Base-by-base conservation (phyloP, 768 basidiomycete species). In the Pluteus cervinus region DNA sequence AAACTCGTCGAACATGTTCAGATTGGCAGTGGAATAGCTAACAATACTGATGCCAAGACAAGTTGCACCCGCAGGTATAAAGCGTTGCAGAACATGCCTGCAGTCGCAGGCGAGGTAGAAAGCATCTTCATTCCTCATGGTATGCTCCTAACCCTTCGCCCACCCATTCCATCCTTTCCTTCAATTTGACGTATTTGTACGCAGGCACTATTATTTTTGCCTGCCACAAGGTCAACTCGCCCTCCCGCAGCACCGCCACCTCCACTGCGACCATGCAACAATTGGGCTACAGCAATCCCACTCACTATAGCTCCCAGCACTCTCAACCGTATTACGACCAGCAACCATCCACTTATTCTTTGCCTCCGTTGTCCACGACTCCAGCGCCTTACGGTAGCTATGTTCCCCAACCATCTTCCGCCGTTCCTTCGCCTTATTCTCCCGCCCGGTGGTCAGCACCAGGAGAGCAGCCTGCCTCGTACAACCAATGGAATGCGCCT, bases 121-220 rank as follows among this genome's bases (percentile, higher is more conserved):
- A 88, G 85, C 61, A 81, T 90, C 45, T 90, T 86, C 60, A 87
- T 89, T 60, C 87, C 88, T 56, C 86, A 91, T 75, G 87, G 87
- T 83, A 56, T 50, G 76, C 59, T n/a, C n/a, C n/a, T n/a, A n/a
- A 42, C 41, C 36, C 56, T 51, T 52, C 48, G 42, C 47, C 47
- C 48, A 37, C 33, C 34, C 41, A 40, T 24, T 47, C 39, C 44
- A 44, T 45, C 48, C 42, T 48, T 55, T 56, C 58, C 54, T 60
- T 56, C 55, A 49, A 51, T 49, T 46, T 42, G 34, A 46, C 47
- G 46, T 40, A 48, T 43, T 44, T 53, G 49, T 49, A 55, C 47
- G 35, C 56, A 81, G 79, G 79, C 43, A 68, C 70, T 51, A 73
- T 84, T 49, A 81, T 82, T 51, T 81, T 84, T 56, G 79, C 80